Evolutionary conservation across 1,284 basidiomycete species (phyloP), one percentile per base, ranked within the genome.

Genomic region (Fomitopsis schrenkii): DNA sequence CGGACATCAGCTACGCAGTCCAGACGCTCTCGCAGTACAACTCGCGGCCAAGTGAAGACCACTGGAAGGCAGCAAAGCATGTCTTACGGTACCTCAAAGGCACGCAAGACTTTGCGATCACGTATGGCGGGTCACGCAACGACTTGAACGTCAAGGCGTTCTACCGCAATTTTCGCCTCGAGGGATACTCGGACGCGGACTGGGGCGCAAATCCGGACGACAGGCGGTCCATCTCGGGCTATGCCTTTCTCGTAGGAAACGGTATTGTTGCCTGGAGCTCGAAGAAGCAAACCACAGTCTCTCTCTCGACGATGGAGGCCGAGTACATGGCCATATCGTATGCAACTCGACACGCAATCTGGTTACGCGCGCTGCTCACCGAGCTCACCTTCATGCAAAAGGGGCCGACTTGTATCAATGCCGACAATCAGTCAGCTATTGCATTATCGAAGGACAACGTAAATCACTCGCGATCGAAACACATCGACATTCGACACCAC

Each of bases 51-150:
- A 41, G 42, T 8, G 15, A n/a, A 17, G 42, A 35, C 5, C 59
- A 60, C 59, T 60, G 59, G 59, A 55, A 70, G 2, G 75, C 76
- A 0, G 75, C 75, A 0, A 74, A 78, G 15, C 71, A 72, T 3
- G 69, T 81, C 2, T 66, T 81, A 0, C 67, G 69, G 0, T 82
- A 83, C 63, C 71, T 82, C 0, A 72, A 74, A 26, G 74, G 75
- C 5, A 79, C 79, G 0, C 45, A 64, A 2, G 55, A 70, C 15
- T 57, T 74, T 3, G 65, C 66, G 19, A 70, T 81, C 3, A 59
- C 57, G 5, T 70, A 77, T 75, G 1, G 70, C 72, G 8, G 42
- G 2, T 35, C 48, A 45, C 14, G 28, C 48, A 15, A n/a, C 30
- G 48, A 50, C 26, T 22, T 50, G 28, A 50, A 50, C 52, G 28